These are phyloP conservation scores for Alternaria brassicae DNA, from an alignment of 2,329 filamentous ascomycete species.

Conservation along the genomic window DNA sequence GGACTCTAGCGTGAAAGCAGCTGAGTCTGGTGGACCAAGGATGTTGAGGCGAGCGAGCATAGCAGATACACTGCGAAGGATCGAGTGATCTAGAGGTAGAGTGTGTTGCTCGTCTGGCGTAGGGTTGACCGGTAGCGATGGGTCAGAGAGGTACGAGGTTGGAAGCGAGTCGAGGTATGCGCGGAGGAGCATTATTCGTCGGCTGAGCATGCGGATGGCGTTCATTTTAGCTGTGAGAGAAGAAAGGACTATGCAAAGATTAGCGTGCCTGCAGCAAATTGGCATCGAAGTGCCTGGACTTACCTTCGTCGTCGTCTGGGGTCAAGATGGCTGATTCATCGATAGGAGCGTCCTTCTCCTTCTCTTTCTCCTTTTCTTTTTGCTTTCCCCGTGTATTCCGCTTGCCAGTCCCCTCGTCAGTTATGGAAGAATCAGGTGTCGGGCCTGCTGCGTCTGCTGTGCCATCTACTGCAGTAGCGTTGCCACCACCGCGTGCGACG, in stretches of 20 bases:
- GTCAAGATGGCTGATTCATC: constrained; percentile 54
- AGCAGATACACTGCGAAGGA: constrained; percentile 87
- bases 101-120: constrained; percentile 36
- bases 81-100: constrained; percentile 64
- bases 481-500: constrained; percentile 83
- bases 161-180: constrained; percentile 78
- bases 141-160: constrained; percentile 65
- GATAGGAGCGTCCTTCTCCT: constrained; percentile 43
- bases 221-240: constrained; percentile 86
- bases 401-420: constrained; percentile 57
- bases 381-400: constrained; percentile 57
- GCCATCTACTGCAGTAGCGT: constrained; percentile 67
- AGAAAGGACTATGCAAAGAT: constrained; percentile 59
- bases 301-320: constrained; percentile 70
- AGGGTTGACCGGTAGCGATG: constrained; percentile 45
- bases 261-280: constrained; percentile 10
- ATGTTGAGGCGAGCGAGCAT: constrained; percentile 84
- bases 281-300: constrained; percentile 19
- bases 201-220: constrained; percentile 89
- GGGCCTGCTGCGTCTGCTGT: constrained; percentile 30
- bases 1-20: constrained; percentile 73
- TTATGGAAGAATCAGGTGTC: constrained; percentile 27
- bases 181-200: constrained; percentile 62
- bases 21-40: constrained; percentile 72
- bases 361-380: constrained; percentile 59